Conservation (phyloP, 23 red algal species). For the Agarophyton chilense region DNA sequence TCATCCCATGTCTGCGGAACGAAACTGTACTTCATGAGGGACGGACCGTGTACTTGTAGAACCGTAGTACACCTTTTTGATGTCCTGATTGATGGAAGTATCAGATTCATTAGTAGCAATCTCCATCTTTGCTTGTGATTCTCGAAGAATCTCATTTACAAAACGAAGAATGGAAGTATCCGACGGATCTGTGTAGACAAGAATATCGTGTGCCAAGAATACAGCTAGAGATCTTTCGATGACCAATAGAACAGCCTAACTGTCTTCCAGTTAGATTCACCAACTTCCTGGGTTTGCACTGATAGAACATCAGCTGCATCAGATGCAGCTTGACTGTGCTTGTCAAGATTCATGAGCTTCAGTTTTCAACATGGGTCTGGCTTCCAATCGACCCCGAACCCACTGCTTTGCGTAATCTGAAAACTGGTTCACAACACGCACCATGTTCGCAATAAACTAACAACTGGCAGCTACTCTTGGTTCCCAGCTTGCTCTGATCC, state of each 20-base stretch:
- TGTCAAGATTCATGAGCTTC: not conserved
- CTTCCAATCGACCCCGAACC: not conserved
- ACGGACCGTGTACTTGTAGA: conserved; percentile 94
- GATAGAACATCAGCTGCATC: not conserved
- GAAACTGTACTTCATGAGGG: conserved; percentile 95
- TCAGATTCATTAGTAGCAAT: conserved; percentile 89
- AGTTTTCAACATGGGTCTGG: not conserved
- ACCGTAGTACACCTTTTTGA: conserved; percentile 89
- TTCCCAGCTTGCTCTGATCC: conserved; percentile 20
- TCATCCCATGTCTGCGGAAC: conserved; percentile 99
- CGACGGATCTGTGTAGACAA: conserved; percentile 63
- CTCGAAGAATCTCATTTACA: conserved; percentile 97
- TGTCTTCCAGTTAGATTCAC: conserved; percentile 54
- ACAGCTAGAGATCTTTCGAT: conserved; percentile 49
- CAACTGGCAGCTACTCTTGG: not conserved
- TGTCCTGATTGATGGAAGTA: conserved; percentile 96
- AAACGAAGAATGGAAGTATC: conserved; percentile 72
- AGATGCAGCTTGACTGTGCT: too few species aligned
- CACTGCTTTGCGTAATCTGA: too few species aligned
- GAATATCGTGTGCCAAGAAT: conserved; percentile 97
- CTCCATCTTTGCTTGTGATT: conserved; percentile 95
- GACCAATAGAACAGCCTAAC: conserved; percentile 64
- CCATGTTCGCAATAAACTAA: not conserved
- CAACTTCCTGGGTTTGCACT: conserved; percentile 16
- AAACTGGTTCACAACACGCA: not conserved